Conservation (phyloP, 345 rosid species). For the Noccaea bulbosa region DNA sequence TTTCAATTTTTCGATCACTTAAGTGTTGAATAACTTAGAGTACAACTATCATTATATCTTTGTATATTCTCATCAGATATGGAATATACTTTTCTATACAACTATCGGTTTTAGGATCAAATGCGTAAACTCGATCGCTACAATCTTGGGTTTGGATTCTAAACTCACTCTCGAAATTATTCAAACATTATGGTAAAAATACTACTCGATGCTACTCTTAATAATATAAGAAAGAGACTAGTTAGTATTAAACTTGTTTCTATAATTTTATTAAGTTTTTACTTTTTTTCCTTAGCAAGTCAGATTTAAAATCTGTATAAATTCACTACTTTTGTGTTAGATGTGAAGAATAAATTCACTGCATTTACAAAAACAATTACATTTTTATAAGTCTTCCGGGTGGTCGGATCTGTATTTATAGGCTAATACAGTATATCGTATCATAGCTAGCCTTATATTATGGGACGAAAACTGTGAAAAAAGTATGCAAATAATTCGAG, state of each 20-base stretch:
- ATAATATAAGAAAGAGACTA: background rate
- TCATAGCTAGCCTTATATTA: constrained; percentile 9
- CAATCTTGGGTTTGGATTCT: background rate
- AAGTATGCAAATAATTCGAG: constrained; percentile 5
- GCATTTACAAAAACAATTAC: background rate
- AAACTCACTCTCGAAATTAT: background rate
- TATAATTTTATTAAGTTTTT: background rate
- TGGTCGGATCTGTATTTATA: background rate
- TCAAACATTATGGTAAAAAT: background rate
- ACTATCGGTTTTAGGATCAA: background rate
- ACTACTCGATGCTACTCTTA: background rate
- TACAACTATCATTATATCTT: background rate
- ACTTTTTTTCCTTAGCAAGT: background rate
- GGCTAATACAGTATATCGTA: background rate
- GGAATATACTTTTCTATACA: background rate
- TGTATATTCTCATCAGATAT: background rate
- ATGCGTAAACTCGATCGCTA: background rate
- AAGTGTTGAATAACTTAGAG: constrained; percentile 18
- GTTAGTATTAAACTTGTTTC: background rate
- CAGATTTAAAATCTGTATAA: too few relatives aligned
- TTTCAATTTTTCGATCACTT: constrained; percentile 17
- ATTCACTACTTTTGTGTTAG: too few relatives aligned
- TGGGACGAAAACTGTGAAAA: constrained; percentile 19
- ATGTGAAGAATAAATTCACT: background rate
- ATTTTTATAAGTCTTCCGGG: background rate